phyloP scores from a whole-genome alignment of 2,329 filamentous ascomycete species.

The Talaromyces sp. region DNA sequence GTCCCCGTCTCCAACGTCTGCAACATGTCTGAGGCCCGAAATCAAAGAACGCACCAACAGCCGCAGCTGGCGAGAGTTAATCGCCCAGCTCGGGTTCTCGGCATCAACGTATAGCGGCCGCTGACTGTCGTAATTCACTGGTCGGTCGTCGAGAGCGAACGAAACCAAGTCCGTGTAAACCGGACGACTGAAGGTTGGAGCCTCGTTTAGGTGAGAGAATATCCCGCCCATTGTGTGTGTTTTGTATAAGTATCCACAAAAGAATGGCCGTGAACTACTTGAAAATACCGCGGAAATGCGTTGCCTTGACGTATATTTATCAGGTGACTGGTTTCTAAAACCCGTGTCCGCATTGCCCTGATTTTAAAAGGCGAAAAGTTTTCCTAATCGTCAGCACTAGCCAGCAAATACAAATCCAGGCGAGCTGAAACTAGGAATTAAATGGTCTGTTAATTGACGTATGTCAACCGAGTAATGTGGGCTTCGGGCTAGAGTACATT shows the following conservation, averaged over 20 bases:
- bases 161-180: slow-evolving; percentile 37
- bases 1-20: slow-evolving; percentile 36
- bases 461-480: neutral
- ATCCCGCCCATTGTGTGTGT: slow-evolving; percentile 4
- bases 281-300: neutral
- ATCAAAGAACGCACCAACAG: slow-evolving; percentile 34
- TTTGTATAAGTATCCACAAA: neutral
- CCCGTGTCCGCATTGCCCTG: neutral
- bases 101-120: slow-evolving; percentile 42
- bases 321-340: neutral
- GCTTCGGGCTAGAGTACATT: neutral
- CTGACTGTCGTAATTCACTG: slow-evolving; percentile 30
- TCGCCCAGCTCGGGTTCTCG: slow-evolving; percentile 31
- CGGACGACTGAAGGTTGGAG: neutral
- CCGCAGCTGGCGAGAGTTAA: slow-evolving; percentile 32
- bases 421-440: neutral
- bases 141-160: slow-evolving; percentile 34
- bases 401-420: neutral
- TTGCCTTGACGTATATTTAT: neutral
- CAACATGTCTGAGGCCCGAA: slow-evolving; percentile 33
- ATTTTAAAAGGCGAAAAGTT: neutral
- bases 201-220: neutral
- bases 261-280: neutral
- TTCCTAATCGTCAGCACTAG: neutral
- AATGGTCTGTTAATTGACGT: neutral